Base-by-base conservation (phyloP, 2,329 filamentous ascomycete species). In the Fonsecaea monophora region DNA sequence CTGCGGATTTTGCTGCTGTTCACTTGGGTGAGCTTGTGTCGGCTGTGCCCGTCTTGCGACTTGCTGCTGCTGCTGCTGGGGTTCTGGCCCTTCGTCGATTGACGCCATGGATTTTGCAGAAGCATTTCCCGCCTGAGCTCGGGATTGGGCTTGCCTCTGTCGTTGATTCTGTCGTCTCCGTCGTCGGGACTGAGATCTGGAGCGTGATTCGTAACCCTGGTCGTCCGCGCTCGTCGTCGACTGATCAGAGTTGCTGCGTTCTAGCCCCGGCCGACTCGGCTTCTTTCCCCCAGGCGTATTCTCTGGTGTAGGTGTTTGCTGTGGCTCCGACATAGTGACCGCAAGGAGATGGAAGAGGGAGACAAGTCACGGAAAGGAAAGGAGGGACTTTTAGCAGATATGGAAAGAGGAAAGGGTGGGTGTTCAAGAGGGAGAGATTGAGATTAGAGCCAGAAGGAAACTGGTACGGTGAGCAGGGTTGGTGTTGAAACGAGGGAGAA, bases 141-240 rank as follows among this genome's bases (percentile, higher is more conserved):
- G 56, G 13, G 60, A 55, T 53, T 72, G 64, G 15, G 59, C 62
- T 63, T 70, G 64, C 45, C 66, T 42, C 57, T 73, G 70, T 45
- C 71, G 71, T 53, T 74, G 72, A 37, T 73, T 73, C 53, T 73
- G 72, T 64, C 72, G 64, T 56, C 72, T 64, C 15, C 72, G 63
- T 25, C 71, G 67, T 53, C 71, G 65, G n/a, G 72, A 74, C 50
- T 72, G 70, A 25, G 72, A 74, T 53, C 72, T 60, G 37, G 72
- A 74, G 18, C 71, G 70, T n/a, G 72, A 73, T 53, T 73, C 69
- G 59, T 74, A 74, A 45, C 72, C 72, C 54, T 67, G 72, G 56
- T 74, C 68, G 57, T 71, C 68, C 34, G 37, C 64, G 30, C 57
- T 37, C 45, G 64, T 66, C 13, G 57, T 62, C 42, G 70, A 72